These are phyloP conservation scores for Ramalina intermedia DNA, from an alignment of 495 filamentous ascomycete species.

Conservation along the genomic window DNA sequence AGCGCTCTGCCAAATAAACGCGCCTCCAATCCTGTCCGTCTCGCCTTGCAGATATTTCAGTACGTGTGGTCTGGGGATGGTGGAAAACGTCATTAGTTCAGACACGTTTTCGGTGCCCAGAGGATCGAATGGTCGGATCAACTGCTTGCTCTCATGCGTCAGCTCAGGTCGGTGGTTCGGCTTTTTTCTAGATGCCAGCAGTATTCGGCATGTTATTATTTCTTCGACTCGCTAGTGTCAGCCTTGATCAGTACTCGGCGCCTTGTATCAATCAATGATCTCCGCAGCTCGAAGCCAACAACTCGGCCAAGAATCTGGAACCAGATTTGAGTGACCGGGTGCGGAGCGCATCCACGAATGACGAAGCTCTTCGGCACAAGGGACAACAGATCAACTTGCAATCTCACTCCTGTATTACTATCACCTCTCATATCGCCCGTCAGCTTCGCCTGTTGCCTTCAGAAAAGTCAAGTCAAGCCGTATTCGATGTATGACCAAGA, in stretches of 20 bases:
- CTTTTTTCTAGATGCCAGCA: constrained; percentile 12
- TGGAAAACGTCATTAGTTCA: background rate
- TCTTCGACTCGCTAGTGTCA: constrained; percentile 10
- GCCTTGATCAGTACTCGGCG: constrained; percentile 9
- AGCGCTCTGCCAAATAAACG: constrained; percentile 20
- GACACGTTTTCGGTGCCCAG: constrained; percentile 6
- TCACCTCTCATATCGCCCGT: constrained; percentile 9
- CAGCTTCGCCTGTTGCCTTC: constrained; percentile 4
- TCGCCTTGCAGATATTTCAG: constrained; percentile 1
- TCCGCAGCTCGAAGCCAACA: constrained; percentile 7
- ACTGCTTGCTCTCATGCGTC: constrained; percentile 7
- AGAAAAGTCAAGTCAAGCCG: background rate
- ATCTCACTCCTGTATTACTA: constrained; percentile 16
- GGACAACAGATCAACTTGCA: constrained; percentile 13
- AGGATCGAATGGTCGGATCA: constrained; percentile 3
- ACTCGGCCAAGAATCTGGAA: constrained; percentile 1
- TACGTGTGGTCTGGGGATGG: background rate
- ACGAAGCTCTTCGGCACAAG: constrained; percentile 3
- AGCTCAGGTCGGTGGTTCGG: constrained; percentile 6
- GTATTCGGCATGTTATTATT: constrained; percentile 10
- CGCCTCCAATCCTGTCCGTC: constrained; percentile 12
- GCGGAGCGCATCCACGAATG: constrained; percentile 2
- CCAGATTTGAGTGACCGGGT: constrained; percentile 5
- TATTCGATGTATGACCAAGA: background rate
- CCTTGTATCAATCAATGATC: constrained; percentile 6